Percentiles rank a stretch among this genome's conserved stretches.
These are phyloP conservation scores for Malus orientalis DNA, from an alignment of 306 rosid genomes.

Conservation along the genomic window DNA sequence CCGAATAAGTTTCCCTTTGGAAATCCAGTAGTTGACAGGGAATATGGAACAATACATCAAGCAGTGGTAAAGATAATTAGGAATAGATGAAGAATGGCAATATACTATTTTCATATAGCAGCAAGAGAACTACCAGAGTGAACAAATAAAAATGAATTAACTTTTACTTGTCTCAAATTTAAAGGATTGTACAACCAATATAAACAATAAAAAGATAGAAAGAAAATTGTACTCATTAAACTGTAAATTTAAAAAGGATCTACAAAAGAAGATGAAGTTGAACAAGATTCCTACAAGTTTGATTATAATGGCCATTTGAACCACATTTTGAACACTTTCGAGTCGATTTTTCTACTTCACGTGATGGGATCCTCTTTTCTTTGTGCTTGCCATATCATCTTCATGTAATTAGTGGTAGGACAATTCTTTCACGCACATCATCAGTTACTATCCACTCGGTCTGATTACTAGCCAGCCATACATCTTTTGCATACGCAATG, in stretches of 20 bases:
- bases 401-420: not conserved
- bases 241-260: too few species aligned
- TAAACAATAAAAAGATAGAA: too few species aligned
- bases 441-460: too few species aligned
- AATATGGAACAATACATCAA: conserved; percentile 10
- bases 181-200: too few species aligned
- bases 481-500: too few species aligned
- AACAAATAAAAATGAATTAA: too few species aligned
- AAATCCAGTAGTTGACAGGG: conserved; percentile 10
- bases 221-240: too few species aligned
- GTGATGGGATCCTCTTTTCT: not conserved
- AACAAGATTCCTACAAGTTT: not conserved
- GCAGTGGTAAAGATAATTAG: not conserved
- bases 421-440: too few species aligned
- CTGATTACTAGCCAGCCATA: too few species aligned
- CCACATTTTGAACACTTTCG: not conserved
- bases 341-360: not conserved
- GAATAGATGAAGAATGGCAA: conserved; percentile 2
- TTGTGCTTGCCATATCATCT: not conserved
- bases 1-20: conserved; percentile 16
- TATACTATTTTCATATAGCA: too few species aligned
- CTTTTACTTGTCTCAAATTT: too few species aligned
- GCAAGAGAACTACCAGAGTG: too few species aligned
- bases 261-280: not conserved
- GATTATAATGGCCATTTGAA: not conserved